A percentile compares a stretch with the other conserved stretches of the same genome.
Conservation (phyloP, 2,329 filamentous ascomycete species). For the Nemania sp. region DNA sequence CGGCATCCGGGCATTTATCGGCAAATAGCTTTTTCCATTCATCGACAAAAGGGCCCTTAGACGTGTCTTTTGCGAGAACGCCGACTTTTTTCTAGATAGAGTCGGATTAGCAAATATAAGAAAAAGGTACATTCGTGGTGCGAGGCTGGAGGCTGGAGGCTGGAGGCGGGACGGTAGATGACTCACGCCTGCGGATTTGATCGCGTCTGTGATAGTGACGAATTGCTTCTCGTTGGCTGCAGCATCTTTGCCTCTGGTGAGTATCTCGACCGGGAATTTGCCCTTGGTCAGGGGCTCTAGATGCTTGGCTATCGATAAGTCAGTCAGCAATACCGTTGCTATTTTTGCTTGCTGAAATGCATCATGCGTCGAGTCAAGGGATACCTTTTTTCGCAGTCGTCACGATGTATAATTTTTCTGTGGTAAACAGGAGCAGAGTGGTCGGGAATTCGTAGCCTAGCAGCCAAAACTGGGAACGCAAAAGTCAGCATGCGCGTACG, state of each 20-base stretch:
- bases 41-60: conserved; percentile 86
- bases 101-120: conserved; percentile 20
- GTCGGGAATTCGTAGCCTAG: conserved; percentile 98
- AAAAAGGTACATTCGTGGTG: too few species aligned
- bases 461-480: conserved; percentile 78
- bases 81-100: conserved; percentile 79
- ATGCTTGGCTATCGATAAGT: conserved; percentile 72
- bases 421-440: conserved; percentile 89
- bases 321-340: conserved; percentile 42
- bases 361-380: background rate
- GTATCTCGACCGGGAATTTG: conserved; percentile 87
- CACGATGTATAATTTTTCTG: conserved; percentile 85
- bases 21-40: conserved; percentile 89
- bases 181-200: conserved; percentile 84
- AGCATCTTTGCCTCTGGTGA: conserved; percentile 88
- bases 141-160: background rate
- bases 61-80: conserved; percentile 79
- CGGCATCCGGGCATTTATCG: conserved; percentile 79
- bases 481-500: conserved; percentile 8
- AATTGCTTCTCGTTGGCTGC: conserved; percentile 92
- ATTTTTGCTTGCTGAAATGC: background rate
- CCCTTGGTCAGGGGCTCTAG: conserved; percentile 89
- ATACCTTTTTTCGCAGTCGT: conserved; percentile 97
- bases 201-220: conserved; percentile 77
- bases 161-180: background rate